Base-by-base conservation (phyloP, 352 stramenopile genomes). In the Aphanomyces euteiches region DNA sequence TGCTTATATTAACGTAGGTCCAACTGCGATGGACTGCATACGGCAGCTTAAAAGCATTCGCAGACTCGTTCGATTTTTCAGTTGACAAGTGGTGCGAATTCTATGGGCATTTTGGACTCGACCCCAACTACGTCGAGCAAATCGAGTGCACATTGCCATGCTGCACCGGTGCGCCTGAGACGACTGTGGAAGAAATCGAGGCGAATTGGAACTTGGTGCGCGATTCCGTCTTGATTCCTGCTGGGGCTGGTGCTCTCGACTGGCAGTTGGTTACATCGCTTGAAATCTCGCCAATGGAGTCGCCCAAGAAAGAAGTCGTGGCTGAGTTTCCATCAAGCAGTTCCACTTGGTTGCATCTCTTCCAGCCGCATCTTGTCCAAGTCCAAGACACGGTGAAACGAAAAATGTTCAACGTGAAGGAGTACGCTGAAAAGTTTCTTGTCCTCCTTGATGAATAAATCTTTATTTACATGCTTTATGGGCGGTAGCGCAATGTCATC, bases 51-150 rank as follows among this genome's bases (percentile, higher is more conserved):
- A 91, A 90, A 72, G 80, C 86, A 4, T 94, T 94, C 72, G 86
- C 86, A 6, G 84, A 94, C 69, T 90, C 80, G 69, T 94, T 94
- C 61, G 81, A 94, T 76, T 94, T 94, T 69, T 88, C 86, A 21
- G 84, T 76, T 12, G 82, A 94, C 40, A 91, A 88, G 53, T 94
- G 86, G 86, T 76, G 88, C 21, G 83, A 76, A 34, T 94, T 90
- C 73, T 94, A 94, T 69, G 78, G 76, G 7, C 77, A 81, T 54
- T 71, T 69, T 36, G 57, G 61, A 67, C 21, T 59, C 63, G 67
- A 72, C 67, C 59, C 61, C 21, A 66, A 71, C n/a, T 43, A 65
- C 7, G 56, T 79, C 59, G 59, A 67, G 36, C 41, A 43, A 28
- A 76, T 78, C 0, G 61, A 78, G 37, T 94, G 86, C 59, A 75